Base-by-base conservation (phyloP, 2,329 filamentous ascomycete species). In the Bisporella sp. region DNA sequence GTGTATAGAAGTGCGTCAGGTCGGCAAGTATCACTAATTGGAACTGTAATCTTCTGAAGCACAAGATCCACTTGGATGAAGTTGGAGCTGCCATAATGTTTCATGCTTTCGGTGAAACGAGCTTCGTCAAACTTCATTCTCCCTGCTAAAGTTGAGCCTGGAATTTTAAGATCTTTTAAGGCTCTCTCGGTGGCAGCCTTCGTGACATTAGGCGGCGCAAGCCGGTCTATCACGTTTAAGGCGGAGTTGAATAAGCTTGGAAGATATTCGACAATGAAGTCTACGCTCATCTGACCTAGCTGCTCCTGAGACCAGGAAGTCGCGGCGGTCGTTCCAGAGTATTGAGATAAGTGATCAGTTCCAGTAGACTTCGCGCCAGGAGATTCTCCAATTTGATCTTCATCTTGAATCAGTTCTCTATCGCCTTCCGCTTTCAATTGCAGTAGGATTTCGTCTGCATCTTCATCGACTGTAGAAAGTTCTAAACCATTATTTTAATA, bases 1-100 rank as follows among this genome's bases (percentile, higher is more conserved):
- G 66, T 63, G 49, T 73, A 63, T 5, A 77, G 50, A 21, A 73
- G 58, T 3, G 66, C 61, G 41, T 65, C 64, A 7, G 67, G 68
- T 6, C 59, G 64, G 59, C 67, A 72, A 6, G 12, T 53, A 11
- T 42, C 57, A 37, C 33, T 59, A 8, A 28, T 49, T 44, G 49
- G 53, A 4, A 61, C 46, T 28, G 59, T 35, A n/a, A 58, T 54
- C 1, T 61, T 59, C 9, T 63, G 58, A 11, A 74, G 54, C 31
- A 72, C 58, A 6, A 62, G 52, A 1, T 56, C 48, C 4, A 60
- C 56, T 41, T 67, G 61, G 37, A 76, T 68, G 43, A 71, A 75
- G 12, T 46, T n/a, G 6, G 42, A 46, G 6, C 11, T 49, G 13
- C 56, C 54, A 46, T 56, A 63, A 11, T 54, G 9, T 4, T 50